Evolutionary conservation across 2,329 filamentous ascomycete genomes (phyloP).

Genomic region (Sclerotinia subarctica): DNA sequence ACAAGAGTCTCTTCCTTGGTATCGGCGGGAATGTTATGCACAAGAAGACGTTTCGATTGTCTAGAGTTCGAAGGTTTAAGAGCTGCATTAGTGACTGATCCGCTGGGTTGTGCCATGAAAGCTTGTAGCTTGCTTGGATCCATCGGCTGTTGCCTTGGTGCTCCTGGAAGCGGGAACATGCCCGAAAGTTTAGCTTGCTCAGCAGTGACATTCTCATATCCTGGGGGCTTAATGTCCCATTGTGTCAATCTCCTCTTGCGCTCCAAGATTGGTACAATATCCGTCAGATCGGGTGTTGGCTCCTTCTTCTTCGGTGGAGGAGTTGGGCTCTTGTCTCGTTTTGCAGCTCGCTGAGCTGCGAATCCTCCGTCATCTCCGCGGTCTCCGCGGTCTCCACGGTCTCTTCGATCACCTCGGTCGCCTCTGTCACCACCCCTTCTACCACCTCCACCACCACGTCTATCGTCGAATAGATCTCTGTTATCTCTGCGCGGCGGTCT

Average conservation of each 20-base stretch:
- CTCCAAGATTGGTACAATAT: conserved; percentile 76
- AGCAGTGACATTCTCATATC: conserved; percentile 96
- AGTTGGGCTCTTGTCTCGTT: conserved; percentile 63
- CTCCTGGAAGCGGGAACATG: conserved; percentile 97
- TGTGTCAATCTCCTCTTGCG: conserved; percentile 92
- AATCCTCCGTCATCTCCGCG: conserved; percentile 46
- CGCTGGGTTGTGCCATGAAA: conserved; percentile 87
- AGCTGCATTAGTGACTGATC: conserved; percentile 63
- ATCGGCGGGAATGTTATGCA: conserved; percentile 73
- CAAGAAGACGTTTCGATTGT: conserved; percentile 87
- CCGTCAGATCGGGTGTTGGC: conserved; percentile 90
- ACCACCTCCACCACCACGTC: conserved; percentile 51
- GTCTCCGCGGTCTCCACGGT: conserved; percentile 43
- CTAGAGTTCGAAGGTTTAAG: conserved; percentile 91
- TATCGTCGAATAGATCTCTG: conserved; percentile 61
- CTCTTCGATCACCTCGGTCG: conserved; percentile 43
- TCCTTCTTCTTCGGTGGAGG: conserved; percentile 88
- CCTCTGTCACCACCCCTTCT: conserved; percentile 43
- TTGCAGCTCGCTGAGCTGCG: conserved; percentile 45
- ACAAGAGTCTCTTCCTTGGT: conserved; percentile 73
- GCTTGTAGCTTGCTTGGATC: conserved; percentile 91
- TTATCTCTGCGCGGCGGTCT: conserved; percentile 48
- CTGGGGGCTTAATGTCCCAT: conserved; percentile 98
- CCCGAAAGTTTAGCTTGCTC: conserved; percentile 98
- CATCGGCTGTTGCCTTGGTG: conserved; percentile 91